Evolutionary conservation across 2,329 filamentous ascomycete species (phyloP), one percentile per base, ranked within the genome.

Genomic region (Alternaria alternata): DNA sequence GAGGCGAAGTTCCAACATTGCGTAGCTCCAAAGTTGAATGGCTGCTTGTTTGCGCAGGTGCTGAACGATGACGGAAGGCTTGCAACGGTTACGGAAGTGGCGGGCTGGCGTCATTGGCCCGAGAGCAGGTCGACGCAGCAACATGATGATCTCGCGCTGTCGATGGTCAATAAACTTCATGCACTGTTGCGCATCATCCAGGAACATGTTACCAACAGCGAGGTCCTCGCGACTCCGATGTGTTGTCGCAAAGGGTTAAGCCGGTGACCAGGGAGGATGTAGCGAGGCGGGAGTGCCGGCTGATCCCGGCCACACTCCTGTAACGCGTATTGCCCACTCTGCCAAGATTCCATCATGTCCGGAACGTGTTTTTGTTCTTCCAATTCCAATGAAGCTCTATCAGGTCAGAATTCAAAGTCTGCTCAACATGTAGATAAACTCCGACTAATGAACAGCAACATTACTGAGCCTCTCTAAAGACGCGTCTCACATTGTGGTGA

Each of bases 51-150:
- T 42, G 36, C 42, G 54, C 51, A 53, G 48, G 42, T 42, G 54
- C 42, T 28, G 42, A 41, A 22, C 58, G 48, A 61, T 61, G 58
- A 57, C 58, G 54, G 54, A 57, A 61, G 46, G 46, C 43, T n/a
- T 51, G 53, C 38, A 46, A 48, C 58, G 16, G 57, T 48, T 53
- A 57, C 58, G 54, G 54, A 57, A 57, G 58, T 61, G 58, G 58
- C 58, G 58, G 54, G 48, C 39, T 39, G 4, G 54, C 24, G 58
- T 57, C 58, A 61, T 57, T 51, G 39, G 32, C 18, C 58, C 26
- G 41, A 24, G 42, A 26, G 38, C 22, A 41, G 5, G 42, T 47
- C 30, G 54, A 42, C 42, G 22, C 38, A 54, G 48, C 48, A 36
- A 49, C 58, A 9, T 32, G 36, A 38, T 14, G 28, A 43, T 53